Evolutionary conservation across 306 rosid species (phyloP), one percentile per base, ranked within the genome.

Genomic region (Amphicarpaea edgeworthii): DNA sequence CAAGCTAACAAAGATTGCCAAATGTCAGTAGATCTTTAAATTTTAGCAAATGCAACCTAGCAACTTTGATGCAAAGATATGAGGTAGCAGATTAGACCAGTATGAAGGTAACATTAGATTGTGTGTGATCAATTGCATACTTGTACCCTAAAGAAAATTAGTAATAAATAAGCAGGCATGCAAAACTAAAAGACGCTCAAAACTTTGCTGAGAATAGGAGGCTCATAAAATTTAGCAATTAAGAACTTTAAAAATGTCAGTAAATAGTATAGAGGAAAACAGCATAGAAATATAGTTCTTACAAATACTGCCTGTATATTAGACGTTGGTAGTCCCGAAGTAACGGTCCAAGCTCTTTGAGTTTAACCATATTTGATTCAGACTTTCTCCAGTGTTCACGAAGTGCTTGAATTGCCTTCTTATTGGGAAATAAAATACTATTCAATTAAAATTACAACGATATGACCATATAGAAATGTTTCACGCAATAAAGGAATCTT

Each of bases 301-400:
- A 90, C 97, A 86, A 59, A 69, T 86, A 81, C 68, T 38, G 74
- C 47, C 77, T 82, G 81, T 85, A 60, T 77, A 93, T 78, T 70
- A 83, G 84, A 45, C 94, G 93, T 54, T 90, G 97, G 81, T 90
- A 93, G 71, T 93, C 97, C 71, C 94, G 93, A 85, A 95, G 96
- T 81, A 95, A 76, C 14, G 98, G 96, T 61, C 97, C 97, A 47
- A 95, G 83, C 87, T 95, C 98, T 83, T 83, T 87, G 58, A 95
- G 88, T 72, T 84, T 89, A 74, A 95, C 71, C n/a, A 54, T 83
- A 65, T 81, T 84, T 42, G 97, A 89, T 74, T 84, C 81, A 80
- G 93, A 86, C 67, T 75, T 87, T 84, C 85, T 86, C 98, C 98
- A 95, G 38, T 83, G 90, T 40, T 87, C 90, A 9, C 97, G 96